These are phyloP conservation scores for Ophiostoma tasmaniense DNA, from an alignment of 2,329 filamentous ascomycete genomes.

Conservation along the genomic window DNA sequence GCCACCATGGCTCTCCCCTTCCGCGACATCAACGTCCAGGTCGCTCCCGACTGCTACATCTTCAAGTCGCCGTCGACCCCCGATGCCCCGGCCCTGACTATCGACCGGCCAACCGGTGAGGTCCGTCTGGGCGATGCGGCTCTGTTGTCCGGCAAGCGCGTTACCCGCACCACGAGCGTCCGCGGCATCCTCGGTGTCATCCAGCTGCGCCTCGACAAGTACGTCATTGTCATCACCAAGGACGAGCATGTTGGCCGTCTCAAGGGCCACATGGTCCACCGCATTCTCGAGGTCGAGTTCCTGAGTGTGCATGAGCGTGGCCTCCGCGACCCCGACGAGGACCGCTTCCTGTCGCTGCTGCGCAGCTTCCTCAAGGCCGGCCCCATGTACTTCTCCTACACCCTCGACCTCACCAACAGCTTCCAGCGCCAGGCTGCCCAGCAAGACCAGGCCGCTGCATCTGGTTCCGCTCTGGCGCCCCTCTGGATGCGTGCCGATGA, in stretches of 20 bases:
- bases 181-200: constrained; percentile 91
- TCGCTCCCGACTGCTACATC: constrained; percentile 83
- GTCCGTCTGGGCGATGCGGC: constrained; percentile 75
- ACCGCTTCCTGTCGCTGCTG: constrained; percentile 76
- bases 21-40: constrained; percentile 94
- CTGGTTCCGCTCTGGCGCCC: constrained; percentile 39
- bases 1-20: constrained; percentile 53
- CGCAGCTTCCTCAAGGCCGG: constrained; percentile 73
- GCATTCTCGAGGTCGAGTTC: constrained; percentile 82
- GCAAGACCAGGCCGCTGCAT: constrained; percentile 41
- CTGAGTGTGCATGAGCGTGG: constrained; percentile 86
- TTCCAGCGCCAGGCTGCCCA: constrained; percentile 86
- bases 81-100: constrained; percentile 74
- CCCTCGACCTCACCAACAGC: constrained; percentile 89
- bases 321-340: constrained; percentile 87
- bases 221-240: constrained; percentile 94
- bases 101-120: constrained; percentile 89
- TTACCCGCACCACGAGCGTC: constrained; percentile 73
- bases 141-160: constrained; percentile 64
- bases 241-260: constrained; percentile 82
- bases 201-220: constrained; percentile 89
- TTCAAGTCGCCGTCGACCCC: constrained; percentile 94
- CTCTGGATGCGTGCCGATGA: constrained; percentile 91
- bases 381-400: constrained; percentile 98
- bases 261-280: constrained; percentile 95